Percentiles rank a stretch among this genome's conserved stretches.
phyloP scores from a whole-genome alignment of 768 basidiomycete genomes.

The Lyophyllum semitale region DNA sequence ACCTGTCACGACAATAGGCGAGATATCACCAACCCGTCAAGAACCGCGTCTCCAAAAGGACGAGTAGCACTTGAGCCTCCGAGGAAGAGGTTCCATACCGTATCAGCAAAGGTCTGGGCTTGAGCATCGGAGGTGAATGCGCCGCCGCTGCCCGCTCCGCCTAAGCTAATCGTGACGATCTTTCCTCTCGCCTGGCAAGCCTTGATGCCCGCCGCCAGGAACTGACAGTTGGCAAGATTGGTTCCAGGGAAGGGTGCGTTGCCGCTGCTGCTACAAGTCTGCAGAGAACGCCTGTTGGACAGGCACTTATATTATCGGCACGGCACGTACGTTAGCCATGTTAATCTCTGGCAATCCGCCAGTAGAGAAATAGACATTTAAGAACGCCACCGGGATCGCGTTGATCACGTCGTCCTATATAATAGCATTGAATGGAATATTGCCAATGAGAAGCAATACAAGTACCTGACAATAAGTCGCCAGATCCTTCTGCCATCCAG shows the following conservation, averaged over 20 bases:
- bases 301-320: background rate
- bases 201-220: constrained; percentile 59
- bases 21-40: constrained; percentile 58
- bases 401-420: constrained; percentile 65
- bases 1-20: background rate
- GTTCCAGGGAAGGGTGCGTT: constrained; percentile 64
- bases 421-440: background rate
- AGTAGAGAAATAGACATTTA: constrained; percentile 62
- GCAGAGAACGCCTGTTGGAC: background rate
- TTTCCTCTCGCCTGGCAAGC: constrained; percentile 68
- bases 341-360: constrained; percentile 68
- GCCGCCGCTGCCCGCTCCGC: constrained; percentile 62
- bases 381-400: constrained; percentile 66
- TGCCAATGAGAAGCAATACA: background rate
- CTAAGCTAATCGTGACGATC: constrained; percentile 55
- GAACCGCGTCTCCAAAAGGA: constrained; percentile 70
- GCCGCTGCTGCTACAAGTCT: constrained; percentile 63
- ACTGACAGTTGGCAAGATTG: constrained; percentile 57
- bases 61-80: constrained; percentile 57
- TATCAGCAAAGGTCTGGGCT: constrained; percentile 59
- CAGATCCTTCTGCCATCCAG: constrained; percentile 59
- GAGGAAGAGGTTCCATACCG: constrained; percentile 74
- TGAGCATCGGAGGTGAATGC: constrained; percentile 59
- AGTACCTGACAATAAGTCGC: constrained; percentile 63
- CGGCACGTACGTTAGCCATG: constrained; percentile 55